phyloP scores from a whole-genome alignment of 2,329 filamentous ascomycete species.

The Trichophaea hybrida region DNA sequence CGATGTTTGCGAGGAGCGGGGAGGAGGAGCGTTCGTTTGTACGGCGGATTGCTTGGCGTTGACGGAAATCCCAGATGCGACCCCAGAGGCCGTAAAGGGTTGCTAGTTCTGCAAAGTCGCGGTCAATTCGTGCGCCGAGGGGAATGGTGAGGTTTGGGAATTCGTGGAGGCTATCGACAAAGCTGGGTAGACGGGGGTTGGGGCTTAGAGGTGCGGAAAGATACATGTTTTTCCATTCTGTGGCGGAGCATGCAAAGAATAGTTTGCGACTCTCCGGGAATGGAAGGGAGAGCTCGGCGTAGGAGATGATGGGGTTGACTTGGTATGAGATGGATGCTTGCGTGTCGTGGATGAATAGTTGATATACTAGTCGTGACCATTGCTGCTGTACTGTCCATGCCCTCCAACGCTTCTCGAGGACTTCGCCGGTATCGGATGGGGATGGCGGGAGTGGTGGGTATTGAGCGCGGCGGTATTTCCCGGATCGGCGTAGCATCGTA shows the following conservation, averaged over 20 bases:
- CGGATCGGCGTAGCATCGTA: background rate
- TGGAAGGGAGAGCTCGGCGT: constrained; percentile 1
- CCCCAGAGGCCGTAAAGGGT: constrained; percentile 6
- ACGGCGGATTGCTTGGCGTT: background rate
- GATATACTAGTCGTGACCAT: background rate
- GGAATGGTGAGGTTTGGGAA: background rate
- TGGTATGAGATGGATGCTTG: background rate
- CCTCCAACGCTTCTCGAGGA: background rate
- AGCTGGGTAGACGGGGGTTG: background rate
- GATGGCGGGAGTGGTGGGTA: background rate
- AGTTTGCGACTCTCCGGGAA: background rate
- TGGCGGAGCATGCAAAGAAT: background rate
- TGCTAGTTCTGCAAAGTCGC: background rate
- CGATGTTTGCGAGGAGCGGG: background rate
- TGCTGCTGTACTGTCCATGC: background rate
- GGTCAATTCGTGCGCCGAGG: background rate
- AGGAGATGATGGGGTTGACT: constrained; percentile 5
- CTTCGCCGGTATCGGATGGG: background rate
- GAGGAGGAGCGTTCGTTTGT: background rate
- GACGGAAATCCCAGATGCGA: background rate
- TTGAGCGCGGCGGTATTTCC: background rate
- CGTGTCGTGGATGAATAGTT: background rate
- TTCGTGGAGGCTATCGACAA: background rate
- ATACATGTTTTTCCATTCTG: background rate
- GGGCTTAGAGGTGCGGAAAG: background rate